A percentile compares a stretch with the other conserved stretches of the same genome.
These are phyloP conservation scores for Mangifera indica DNA, from an alignment of 345 rosid species.

Conservation along the genomic window DNA sequence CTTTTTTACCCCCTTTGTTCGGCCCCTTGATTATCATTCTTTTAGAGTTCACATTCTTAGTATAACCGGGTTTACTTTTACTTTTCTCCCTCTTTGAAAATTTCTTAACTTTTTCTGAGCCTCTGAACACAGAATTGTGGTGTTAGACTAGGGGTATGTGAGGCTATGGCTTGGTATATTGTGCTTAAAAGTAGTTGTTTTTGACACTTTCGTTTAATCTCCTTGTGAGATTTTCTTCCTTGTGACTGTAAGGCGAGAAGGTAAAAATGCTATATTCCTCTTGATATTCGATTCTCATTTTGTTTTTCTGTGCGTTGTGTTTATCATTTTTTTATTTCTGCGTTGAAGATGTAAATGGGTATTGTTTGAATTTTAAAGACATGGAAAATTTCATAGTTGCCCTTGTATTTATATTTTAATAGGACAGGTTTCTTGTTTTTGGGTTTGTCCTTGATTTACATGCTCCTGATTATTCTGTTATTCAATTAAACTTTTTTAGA, in stretches of 20 bases:
- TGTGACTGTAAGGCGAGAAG: slow-evolving; percentile 20
- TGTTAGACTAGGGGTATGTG: background rate
- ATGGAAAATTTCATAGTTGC: background rate
- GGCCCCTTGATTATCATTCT: background rate
- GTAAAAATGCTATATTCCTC: slow-evolving; percentile 22
- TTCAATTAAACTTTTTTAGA: slow-evolving; percentile 17
- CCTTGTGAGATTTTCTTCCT: slow-evolving; percentile 16
- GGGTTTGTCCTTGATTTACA: slow-evolving; percentile 21
- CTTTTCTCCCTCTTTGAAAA: too few species aligned
- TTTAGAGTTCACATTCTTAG: slow-evolving; percentile 6
- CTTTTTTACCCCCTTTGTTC: slow-evolving; percentile 12
- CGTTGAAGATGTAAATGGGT: background rate
- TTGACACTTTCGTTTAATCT: slow-evolving; percentile 16
- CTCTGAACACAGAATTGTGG: background rate
- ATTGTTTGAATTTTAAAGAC: background rate
- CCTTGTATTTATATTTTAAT: slow-evolving; percentile 10
- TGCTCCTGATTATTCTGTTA: slow-evolving; percentile 29
- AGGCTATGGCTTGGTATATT: background rate
- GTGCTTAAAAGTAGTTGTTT: slow-evolving; percentile 8
- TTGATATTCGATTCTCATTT: slow-evolving; percentile 6
- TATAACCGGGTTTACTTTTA: background rate
- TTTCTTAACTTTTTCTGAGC: background rate
- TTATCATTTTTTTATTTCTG: background rate
- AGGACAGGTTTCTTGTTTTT: slow-evolving; percentile 38
- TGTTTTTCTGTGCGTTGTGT: background rate